phyloP scores from a whole-genome alignment of 2,329 filamentous ascomycete species.

The Plenodomus lindquistii region DNA sequence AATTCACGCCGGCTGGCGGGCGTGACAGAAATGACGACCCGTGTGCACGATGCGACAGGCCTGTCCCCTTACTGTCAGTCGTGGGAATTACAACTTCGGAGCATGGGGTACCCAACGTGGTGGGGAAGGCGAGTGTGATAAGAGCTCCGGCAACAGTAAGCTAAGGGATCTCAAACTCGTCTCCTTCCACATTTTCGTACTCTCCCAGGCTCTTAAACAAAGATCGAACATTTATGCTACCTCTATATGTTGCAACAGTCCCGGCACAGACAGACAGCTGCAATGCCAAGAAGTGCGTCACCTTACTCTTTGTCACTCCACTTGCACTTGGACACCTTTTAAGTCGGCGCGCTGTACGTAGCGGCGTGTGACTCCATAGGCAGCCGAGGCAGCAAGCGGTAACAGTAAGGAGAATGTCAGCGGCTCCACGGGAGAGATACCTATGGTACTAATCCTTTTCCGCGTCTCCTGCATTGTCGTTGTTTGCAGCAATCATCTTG shows the following conservation, averaged over 20 bases:
- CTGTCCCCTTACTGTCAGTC: constrained; percentile 59
- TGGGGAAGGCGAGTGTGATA: constrained; percentile 70
- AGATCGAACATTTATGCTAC: constrained; percentile 55
- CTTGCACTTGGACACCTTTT: constrained; percentile 70
- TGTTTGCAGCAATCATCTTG: constrained; percentile 37
- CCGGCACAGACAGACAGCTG: constrained; percentile 58
- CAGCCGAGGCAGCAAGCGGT: constrained; percentile 86
- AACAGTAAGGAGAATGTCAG: constrained; percentile 80
- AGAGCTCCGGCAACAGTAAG: constrained; percentile 74
- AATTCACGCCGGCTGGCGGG: constrained; percentile 57
- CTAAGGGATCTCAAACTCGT: constrained; percentile 76
- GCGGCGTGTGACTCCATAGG: constrained; percentile 82
- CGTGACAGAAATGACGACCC: constrained; percentile 57
- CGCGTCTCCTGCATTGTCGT: constrained; percentile 22
- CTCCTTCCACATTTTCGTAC: constrained; percentile 55
- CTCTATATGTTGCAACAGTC: constrained; percentile 55
- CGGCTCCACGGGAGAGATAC: constrained; percentile 69
- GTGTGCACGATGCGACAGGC: constrained; percentile 57
- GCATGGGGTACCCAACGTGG: constrained; percentile 78
- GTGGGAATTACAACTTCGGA: constrained; percentile 67
- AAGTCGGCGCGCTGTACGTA: constrained; percentile 78
- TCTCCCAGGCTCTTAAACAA: constrained; percentile 45
- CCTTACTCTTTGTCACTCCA: constrained; percentile 54
- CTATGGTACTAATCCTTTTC: constrained; percentile 36
- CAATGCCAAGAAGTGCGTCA: constrained; percentile 54